Base-by-base conservation (phyloP, 495 filamentous ascomycete species). In the Hypoxylon subgilvum region DNA sequence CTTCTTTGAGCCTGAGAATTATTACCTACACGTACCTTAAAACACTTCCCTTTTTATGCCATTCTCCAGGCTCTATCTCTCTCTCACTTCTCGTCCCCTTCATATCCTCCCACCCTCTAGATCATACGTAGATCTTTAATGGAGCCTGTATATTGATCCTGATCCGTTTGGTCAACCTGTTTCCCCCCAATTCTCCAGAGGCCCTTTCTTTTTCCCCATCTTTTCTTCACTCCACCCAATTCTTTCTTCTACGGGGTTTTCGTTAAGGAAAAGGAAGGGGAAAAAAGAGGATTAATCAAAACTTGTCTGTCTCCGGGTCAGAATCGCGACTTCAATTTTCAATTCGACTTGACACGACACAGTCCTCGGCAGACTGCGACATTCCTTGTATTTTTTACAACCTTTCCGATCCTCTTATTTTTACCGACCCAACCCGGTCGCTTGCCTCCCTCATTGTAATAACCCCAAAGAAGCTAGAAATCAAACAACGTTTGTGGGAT, bases 71-170 rank as follows among this genome's bases (percentile, higher is more conserved):
- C 66, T 73, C 65, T 58, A 65, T n/a, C 31, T 35, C 31, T 35
- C 12, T 10, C 31, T 35, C 31, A 12, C 31, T 35, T n/a, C 31
- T 35, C 31, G 57, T 63, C 69, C 38, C 67, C 64, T 64, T 64
- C 52, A 51, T 54, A 65, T 61, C 59, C 48, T 66, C 52, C 61
- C 65, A 63, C 63, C 61, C 55, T 56, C 60, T 69, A 68, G 61
- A 56, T 63, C 73, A 73, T 70, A 72, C 74, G 66, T 69, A 74
- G 74, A 80, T 78, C 79, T 81, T 80, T 83, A 81, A 79, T 81
- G 78, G 72, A 75, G 78, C 77, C 76, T 81, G 81, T 82, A 76
- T 75, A 76, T 74, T 73, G 65, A 69, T 65, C 66, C 55, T 71
- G 65, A 68, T 58, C 69, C 56, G 69, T 63, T 68, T 67, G 65